phyloP scores from a whole-genome alignment of 495 filamentous ascomycete genomes.

The Daldinia vernicosa region DNA sequence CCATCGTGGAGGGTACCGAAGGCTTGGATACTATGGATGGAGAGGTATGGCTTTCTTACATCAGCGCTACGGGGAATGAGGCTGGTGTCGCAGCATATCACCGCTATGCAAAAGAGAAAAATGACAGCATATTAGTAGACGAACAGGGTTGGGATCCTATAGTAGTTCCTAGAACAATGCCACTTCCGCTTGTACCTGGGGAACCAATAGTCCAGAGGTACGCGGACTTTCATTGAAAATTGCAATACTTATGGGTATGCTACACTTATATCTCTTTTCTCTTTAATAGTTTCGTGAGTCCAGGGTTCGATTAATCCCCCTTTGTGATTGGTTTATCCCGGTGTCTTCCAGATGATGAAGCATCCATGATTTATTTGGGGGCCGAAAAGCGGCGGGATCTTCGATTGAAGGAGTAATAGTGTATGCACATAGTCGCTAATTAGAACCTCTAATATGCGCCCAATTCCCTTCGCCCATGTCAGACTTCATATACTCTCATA shows the following conservation, averaged over 20 bases:
- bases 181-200: constrained; percentile 33
- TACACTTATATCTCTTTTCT: background rate
- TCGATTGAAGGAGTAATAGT: background rate
- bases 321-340: background rate
- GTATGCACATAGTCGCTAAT: too few species aligned
- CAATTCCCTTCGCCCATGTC: background rate
- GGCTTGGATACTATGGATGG: constrained; percentile 42
- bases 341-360: background rate
- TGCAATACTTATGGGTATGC: background rate
- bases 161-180: constrained; percentile 30
- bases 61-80: constrained; percentile 6
- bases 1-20: constrained; percentile 39
- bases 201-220: background rate
- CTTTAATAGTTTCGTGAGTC: too few species aligned
- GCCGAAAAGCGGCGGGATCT: background rate
- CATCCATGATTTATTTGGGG: background rate
- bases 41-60: constrained; percentile 42
- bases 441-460: background rate
- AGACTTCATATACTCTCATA: background rate
- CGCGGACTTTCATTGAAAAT: background rate
- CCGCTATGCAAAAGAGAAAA: constrained; percentile 39
- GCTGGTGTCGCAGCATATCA: constrained; percentile 21
- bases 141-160: constrained; percentile 28
- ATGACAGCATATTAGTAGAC: constrained; percentile 34
- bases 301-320: too few species aligned